Evolutionary conservation across 2,329 filamentous ascomycete species (phyloP).

Genomic region (Talaromyces verruculosus): DNA sequence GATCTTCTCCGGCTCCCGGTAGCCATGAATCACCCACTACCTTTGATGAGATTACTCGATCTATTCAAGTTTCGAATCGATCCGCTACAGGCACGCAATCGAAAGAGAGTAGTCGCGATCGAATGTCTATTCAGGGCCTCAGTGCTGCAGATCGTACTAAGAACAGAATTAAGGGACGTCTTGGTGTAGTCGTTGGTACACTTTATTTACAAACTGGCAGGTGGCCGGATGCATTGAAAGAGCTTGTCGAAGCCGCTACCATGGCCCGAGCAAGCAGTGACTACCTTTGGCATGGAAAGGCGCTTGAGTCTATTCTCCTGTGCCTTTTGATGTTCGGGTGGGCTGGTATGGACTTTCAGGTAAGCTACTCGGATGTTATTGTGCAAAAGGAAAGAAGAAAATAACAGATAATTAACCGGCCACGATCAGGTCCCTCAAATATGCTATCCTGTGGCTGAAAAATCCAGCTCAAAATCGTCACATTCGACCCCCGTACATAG

Average conservation of each 20-base stretch:
- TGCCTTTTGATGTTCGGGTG: constrained; percentile 81
- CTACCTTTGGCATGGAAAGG: constrained; percentile 96
- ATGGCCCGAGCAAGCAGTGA: constrained; percentile 79
- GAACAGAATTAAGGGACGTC: constrained; percentile 76
- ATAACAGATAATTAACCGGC: not conserved
- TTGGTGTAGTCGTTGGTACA: constrained; percentile 76
- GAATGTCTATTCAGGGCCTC: constrained; percentile 66
- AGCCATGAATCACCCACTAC: constrained; percentile 52
- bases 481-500: constrained; percentile 30
- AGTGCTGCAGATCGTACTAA: constrained; percentile 74
- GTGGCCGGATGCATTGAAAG: constrained; percentile 83
- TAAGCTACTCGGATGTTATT: constrained; percentile 23
- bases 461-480: constrained; percentile 46
- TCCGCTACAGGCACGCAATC: constrained; percentile 42
- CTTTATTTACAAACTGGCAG: constrained; percentile 85
- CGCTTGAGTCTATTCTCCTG: constrained; percentile 80
- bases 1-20: constrained; percentile 37
- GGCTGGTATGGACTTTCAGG: constrained; percentile 74
- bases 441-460: constrained; percentile 54
- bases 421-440: constrained; percentile 52
- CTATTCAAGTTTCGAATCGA: constrained; percentile 41
- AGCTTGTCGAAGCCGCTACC: constrained; percentile 76
- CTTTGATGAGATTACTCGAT: constrained; percentile 54
- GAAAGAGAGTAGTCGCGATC: constrained; percentile 60
- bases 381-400: not conserved